phyloP scores from a whole-genome alignment of 169 alveolate species.

The Blepharisma undulans region DNA sequence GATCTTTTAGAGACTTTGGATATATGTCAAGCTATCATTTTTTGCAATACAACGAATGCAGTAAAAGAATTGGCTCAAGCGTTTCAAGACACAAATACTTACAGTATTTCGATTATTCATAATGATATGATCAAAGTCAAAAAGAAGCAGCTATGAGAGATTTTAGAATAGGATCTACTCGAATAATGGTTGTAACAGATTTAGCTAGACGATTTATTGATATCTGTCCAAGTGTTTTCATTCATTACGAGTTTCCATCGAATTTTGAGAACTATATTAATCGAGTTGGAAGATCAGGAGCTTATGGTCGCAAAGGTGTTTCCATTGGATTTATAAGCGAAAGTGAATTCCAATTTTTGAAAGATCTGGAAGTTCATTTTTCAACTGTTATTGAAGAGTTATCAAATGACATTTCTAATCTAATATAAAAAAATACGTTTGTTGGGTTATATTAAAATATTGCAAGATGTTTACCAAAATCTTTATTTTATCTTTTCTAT shows the following conservation, averaged over 20 bases:
- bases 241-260: slow-evolving; percentile 97
- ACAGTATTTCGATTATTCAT: slow-evolving; percentile 96
- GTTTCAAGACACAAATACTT: slow-evolving; percentile 94
- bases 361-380: slow-evolving; percentile 96
- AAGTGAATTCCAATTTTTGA: slow-evolving; percentile 89
- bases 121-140: slow-evolving; percentile 97
- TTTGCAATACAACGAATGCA: slow-evolving; percentile 96
- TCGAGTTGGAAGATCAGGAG: slow-evolving; percentile 99
- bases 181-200: slow-evolving; percentile 98
- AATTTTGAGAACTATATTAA: slow-evolving; percentile 97
- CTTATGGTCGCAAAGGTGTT: slow-evolving; percentile 99
- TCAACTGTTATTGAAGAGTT: slow-evolving; percentile 98
- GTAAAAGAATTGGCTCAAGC: slow-evolving; percentile 97
- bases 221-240: slow-evolving; percentile 94
- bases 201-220: slow-evolving; percentile 99
- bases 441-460: no score
- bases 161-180: slow-evolving; percentile 94
- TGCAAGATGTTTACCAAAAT: no score
- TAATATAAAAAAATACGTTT: slow-evolving; percentile 3
- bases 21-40: slow-evolving; percentile 98
- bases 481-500: no score
- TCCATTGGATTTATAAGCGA: slow-evolving; percentile 98
- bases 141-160: slow-evolving; percentile 97
- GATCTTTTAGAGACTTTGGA: slow-evolving; percentile 98
- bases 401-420: slow-evolving; percentile 78